Conservation (phyloP, 2,329 filamentous ascomycete genomes). For the Monilinia laxa region DNA sequence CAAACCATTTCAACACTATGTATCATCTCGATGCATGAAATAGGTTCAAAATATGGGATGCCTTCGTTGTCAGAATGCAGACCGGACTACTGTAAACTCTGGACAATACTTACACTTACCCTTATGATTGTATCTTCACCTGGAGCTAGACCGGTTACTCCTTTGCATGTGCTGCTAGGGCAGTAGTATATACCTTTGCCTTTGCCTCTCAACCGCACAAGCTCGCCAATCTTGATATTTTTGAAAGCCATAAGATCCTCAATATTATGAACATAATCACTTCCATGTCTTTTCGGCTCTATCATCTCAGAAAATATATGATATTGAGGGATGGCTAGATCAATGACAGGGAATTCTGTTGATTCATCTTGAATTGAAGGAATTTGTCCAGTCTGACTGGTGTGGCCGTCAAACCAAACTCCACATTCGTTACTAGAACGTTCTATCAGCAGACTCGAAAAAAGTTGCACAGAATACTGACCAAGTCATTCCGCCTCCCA, state of each 20-base stretch:
- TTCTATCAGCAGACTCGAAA: background rate
- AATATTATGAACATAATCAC: background rate
- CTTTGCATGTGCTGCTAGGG: no score
- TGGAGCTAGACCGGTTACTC: no score
- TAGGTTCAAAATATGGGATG: no score
- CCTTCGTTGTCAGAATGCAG: no score
- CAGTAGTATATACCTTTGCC: background rate
- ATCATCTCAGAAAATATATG: background rate
- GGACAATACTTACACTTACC: no score
- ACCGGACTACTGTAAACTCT: no score
- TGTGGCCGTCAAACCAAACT: background rate
- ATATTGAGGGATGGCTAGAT: background rate
- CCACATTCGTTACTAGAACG: background rate
- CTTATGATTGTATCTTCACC: no score
- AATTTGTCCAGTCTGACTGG: background rate
- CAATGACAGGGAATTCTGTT: background rate
- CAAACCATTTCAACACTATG: no score
- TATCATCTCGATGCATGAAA: no score
- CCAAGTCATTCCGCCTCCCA: background rate
- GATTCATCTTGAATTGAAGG: background rate
- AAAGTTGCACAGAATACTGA: background rate
- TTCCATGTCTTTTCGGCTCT: background rate
- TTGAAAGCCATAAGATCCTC: background rate
- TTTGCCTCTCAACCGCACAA: background rate
- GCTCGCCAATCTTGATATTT: background rate